Conservation (phyloP, 2,329 filamentous ascomycete species). For the Zymoseptoria crescenta region DNA sequence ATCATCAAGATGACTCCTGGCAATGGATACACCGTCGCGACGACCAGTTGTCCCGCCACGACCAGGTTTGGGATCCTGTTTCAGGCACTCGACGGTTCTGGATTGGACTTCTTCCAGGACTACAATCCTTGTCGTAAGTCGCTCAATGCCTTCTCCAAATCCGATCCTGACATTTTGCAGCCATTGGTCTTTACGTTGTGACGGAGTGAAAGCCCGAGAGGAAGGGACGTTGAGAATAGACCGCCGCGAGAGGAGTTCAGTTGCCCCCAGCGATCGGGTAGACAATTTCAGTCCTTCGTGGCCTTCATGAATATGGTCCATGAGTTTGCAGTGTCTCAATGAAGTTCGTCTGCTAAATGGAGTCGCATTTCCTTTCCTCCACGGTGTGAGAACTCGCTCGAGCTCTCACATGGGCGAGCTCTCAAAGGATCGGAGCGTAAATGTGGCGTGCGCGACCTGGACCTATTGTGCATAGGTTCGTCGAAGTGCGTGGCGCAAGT, state of each 20-base stretch:
- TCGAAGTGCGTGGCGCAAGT: no score
- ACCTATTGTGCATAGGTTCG: no score
- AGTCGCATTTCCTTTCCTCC: no score
- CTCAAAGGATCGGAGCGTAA: no score
- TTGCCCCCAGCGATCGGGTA: neutral
- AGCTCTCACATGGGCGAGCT: no score
- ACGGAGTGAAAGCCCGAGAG: neutral
- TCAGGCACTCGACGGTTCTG: slow-evolving; percentile 7
- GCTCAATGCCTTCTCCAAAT: neutral
- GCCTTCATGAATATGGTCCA: neutral
- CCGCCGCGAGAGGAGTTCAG: no score
- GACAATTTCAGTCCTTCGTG: neutral
- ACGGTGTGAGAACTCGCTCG: no score
- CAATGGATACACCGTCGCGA: slow-evolving; percentile 12
- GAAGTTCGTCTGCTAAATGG: no score
- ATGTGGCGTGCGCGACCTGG: no score
- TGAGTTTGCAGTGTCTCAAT: neutral
- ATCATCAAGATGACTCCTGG: slow-evolving; percentile 9
- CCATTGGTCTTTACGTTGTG: slow-evolving; percentile 7
- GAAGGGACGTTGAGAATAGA: neutral
- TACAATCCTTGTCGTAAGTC: slow-evolving; percentile 16
- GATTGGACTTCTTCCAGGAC: slow-evolving; percentile 14
- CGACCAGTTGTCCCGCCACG: slow-evolving; percentile 13
- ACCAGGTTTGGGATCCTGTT: slow-evolving; percentile 10
- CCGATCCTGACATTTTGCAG: neutral